These are phyloP conservation scores for Pseudonitzschia pungens DNA, from an alignment of 108 stramenopile genomes.

Conservation along the genomic window DNA sequence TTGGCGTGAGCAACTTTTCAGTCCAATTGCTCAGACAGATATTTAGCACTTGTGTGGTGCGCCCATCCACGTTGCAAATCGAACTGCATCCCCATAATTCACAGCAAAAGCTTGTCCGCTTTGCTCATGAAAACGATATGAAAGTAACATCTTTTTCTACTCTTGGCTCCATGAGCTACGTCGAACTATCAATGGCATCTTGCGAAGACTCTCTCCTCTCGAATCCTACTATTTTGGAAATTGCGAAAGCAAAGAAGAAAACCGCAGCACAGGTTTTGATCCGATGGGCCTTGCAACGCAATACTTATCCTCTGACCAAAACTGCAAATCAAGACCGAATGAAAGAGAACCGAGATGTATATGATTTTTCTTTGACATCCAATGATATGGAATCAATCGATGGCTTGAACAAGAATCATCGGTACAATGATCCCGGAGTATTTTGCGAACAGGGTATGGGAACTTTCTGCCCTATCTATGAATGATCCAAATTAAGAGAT, in stretches of 20 bases:
- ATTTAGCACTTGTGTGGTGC: slow-evolving; percentile 63
- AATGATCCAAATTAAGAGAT: slow-evolving; percentile 31
- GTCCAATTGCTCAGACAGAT: slow-evolving; percentile 81
- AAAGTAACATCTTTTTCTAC: slow-evolving; percentile 83
- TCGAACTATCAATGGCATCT: slow-evolving; percentile 79
- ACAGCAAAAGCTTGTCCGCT: slow-evolving; percentile 78
- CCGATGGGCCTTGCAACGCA: slow-evolving; percentile 87
- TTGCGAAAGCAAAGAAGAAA: slow-evolving; percentile 65
- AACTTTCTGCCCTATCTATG: slow-evolving; percentile 89
- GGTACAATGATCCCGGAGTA: slow-evolving; percentile 92
- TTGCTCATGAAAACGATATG: slow-evolving; percentile 78
- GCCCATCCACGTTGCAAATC: slow-evolving; percentile 83
- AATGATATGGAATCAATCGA: slow-evolving; percentile 77
- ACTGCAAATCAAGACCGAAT: slow-evolving; percentile 63
- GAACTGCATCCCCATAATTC: slow-evolving; percentile 90
- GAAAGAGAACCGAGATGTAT: slow-evolving; percentile 75
- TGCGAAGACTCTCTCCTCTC: slow-evolving; percentile 66
- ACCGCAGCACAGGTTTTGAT: slow-evolving; percentile 86
- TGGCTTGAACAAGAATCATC: slow-evolving; percentile 73
- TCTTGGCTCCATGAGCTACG: slow-evolving; percentile 80
- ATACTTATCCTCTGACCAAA: slow-evolving; percentile 83
- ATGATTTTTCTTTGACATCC: slow-evolving; percentile 73
- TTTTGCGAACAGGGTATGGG: slow-evolving; percentile 87
- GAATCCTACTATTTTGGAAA: slow-evolving; percentile 48
- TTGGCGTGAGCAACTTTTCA: slow-evolving; percentile 90